Evolutionary conservation across 768 basidiomycete genomes (phyloP), one percentile per base, ranked within the genome.

Genomic region (Brasilioporus rufonigricans): DNA sequence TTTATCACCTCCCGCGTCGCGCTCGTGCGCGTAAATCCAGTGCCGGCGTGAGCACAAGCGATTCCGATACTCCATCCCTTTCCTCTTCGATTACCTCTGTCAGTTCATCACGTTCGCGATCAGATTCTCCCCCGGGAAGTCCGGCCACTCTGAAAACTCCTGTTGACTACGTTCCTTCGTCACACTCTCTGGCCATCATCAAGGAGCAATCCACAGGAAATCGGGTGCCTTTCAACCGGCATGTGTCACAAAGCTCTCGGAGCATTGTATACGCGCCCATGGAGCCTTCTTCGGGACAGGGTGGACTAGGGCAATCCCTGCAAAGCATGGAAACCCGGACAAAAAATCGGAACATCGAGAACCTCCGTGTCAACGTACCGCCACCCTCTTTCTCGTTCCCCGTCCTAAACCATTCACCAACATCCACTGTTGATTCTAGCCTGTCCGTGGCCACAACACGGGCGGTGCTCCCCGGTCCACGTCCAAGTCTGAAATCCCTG

Each of bases 1-100:
- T 56, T 21, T 72, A 67, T 61, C 73, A 73, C 50, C 61, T 73
- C 32, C 72, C 75, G 35, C 69, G 66, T 43, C 74, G 74, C 33
- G 5, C 36, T 24, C 69, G 70, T 21, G 51, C 65, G 36, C 61
- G 65, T 7, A 55, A 67, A 26, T 65, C 68, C 11, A 61, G 64
- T 44, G 63, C 71, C 6, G 61, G 64, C 41, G 49, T 72, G 23
- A 68, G 71, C 39, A 50, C 63, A 19, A 70, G 73, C 50, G 75
- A 75, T 54, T 77, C 75, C 47, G 77, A 79, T 53, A 76, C 74
- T n/a, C 78, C 78, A n/a, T 79, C 80, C 11, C 69, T 82, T 47
- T 69, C 73, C 29, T 77, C 77, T 46, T 78, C 75, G 27, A 67
- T 60, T 39, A 66, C 64, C 9, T 77, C 76, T 2, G 65, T 61